Conservation (phyloP, 306 rosid species). For the Pachyrhizus erosus region DNA sequence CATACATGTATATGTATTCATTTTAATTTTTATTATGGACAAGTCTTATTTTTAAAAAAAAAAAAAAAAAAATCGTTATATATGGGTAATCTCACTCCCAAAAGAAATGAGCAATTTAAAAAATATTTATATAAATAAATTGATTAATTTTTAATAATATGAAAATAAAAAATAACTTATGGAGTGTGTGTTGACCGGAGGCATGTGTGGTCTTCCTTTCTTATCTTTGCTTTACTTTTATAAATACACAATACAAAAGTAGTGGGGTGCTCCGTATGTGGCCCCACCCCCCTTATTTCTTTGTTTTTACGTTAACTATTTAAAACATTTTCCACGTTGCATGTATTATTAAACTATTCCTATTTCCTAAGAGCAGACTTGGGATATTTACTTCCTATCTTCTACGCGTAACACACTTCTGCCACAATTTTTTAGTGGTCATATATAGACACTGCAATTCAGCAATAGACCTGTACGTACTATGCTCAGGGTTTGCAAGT, state of each 20-base stretch:
- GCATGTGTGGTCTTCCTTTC: not conserved
- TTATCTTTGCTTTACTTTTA: not conserved
- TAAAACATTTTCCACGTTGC: conserved; percentile 69
- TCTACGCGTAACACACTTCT: conserved; percentile 26
- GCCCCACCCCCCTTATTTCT: conserved; percentile 33
- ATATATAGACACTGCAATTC: no score
- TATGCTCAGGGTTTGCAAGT: no score
- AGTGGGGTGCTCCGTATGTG: conserved; percentile 20
- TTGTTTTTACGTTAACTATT: conserved; percentile 29
- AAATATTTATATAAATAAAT: not conserved
- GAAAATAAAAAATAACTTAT: not conserved
- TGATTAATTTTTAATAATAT: not conserved
- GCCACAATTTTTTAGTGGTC: not conserved
- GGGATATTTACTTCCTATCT: not conserved
- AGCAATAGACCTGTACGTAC: no score
- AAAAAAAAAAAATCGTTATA: not conserved
- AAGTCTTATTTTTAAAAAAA: not conserved
- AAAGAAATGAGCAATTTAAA: not conserved
- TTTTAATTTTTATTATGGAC: not conserved
- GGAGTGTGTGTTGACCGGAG: conserved; percentile 30
- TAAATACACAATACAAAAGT: not conserved
- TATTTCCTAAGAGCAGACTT: not conserved
- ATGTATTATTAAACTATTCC: not conserved
- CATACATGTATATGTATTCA: not conserved
- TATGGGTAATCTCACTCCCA: not conserved